Conservation (phyloP, 2,329 filamentous ascomycete species). For the Fusarium sp. region DNA sequence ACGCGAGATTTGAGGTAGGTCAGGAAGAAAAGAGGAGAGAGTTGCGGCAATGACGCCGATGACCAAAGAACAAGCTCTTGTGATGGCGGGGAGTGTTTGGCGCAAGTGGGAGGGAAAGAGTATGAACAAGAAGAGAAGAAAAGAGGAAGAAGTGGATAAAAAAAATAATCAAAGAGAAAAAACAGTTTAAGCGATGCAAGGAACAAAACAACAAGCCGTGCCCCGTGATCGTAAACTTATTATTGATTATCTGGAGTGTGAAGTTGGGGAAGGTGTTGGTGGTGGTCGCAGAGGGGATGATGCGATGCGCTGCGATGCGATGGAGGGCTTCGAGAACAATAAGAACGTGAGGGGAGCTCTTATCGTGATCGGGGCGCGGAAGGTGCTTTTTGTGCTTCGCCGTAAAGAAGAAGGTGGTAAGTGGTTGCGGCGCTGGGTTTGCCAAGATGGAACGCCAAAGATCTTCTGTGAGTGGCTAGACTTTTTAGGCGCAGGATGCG, state of each 20-base stretch:
- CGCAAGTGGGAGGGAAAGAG: constrained; percentile 1
- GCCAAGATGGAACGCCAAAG: constrained; percentile 23
- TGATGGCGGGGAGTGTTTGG: constrained; percentile 10
- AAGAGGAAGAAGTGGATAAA: not conserved
- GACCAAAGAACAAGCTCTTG: constrained; percentile 23
- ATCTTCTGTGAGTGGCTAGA: constrained; percentile 25
- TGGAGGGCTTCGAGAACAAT: constrained; percentile 35
- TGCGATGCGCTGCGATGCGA: not conserved
- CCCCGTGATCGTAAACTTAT: constrained; percentile 31
- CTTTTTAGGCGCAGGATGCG: constrained; percentile 16
- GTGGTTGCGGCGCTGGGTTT: constrained; percentile 16
- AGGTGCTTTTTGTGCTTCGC: constrained; percentile 39
- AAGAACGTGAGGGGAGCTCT: constrained; percentile 33
- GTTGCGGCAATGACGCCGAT: constrained; percentile 36
- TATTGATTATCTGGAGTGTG: constrained; percentile 31
- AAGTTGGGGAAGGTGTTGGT: not conserved
- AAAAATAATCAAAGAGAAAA: constrained; percentile 31
- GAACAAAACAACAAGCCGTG: not conserved
- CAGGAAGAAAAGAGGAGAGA: constrained; percentile 24
- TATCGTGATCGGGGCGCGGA: constrained; percentile 38
- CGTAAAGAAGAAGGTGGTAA: constrained; percentile 29
- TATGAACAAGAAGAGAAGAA: constrained; percentile 9
- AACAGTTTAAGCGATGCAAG: constrained; percentile 16
- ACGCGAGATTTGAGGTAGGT: constrained; percentile 9
- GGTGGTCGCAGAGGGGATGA: constrained; percentile 12